Conservation (phyloP, 257 asterid genomes). For the Salvia splendens region DNA sequence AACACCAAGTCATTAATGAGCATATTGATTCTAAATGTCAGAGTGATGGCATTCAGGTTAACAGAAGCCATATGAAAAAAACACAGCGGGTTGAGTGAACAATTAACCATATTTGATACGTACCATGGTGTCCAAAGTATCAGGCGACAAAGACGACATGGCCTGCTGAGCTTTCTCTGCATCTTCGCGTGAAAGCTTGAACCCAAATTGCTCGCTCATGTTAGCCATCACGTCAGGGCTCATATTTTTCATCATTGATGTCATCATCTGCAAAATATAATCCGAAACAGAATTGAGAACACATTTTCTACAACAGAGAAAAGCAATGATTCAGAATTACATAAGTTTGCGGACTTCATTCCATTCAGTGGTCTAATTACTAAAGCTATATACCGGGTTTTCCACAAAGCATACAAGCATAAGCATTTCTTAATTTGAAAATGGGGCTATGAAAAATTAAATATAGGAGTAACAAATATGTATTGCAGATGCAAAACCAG, state of each 20-base stretch:
- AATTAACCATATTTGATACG: background rate
- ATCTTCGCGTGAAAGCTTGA: conserved; percentile 86
- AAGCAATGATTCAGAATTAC: conserved; percentile 5
- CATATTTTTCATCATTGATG: conserved; percentile 85
- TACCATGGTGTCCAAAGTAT: conserved; percentile 91
- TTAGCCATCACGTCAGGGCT: conserved; percentile 94
- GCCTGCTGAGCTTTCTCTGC: conserved; percentile 99
- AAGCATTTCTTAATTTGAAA: background rate
- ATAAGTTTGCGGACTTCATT: background rate
- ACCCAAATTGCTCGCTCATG: conserved; percentile 94
- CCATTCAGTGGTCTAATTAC: conserved; percentile 7
- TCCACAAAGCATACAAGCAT: conserved; percentile 1
- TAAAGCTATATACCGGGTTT: background rate
- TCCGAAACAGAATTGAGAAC: conserved; percentile 18
- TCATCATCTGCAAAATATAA: conserved; percentile 67
- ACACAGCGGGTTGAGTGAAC: background rate
- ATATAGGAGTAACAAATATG: background rate
- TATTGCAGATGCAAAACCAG: background rate
- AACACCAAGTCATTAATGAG: background rate
- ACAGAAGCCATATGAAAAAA: background rate
- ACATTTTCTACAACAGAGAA: conserved; percentile 1
- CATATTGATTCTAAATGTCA: background rate
- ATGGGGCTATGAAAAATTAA: background rate
- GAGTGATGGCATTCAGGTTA: background rate
- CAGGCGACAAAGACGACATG: conserved; percentile 92